These are phyloP conservation scores for Chrysanthemum lavandulifolium DNA, from an alignment of 129 eudicot species.

Conservation along the genomic window DNA sequence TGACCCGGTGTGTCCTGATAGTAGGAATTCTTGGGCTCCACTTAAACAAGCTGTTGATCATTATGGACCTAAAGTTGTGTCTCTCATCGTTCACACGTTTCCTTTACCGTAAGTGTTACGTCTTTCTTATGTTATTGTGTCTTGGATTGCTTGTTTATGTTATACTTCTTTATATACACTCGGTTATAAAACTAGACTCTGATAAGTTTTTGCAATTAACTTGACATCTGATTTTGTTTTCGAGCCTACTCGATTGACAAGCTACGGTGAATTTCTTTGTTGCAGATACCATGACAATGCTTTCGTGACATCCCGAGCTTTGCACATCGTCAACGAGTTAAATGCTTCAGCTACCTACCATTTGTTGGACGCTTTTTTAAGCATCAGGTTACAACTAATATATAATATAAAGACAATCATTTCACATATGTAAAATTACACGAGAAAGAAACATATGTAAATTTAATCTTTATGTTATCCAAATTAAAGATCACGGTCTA, in stretches of 20 bases:
- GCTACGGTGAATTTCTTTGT: neutral
- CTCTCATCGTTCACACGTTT: conserved; percentile 74
- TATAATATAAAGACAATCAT: neutral
- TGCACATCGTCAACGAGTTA: conserved; percentile 65
- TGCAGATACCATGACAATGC: conserved; percentile 96
- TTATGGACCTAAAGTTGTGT: conserved; percentile 45
- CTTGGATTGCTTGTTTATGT: no score
- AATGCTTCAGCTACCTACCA: conserved; percentile 68
- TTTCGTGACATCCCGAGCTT: conserved; percentile 68
- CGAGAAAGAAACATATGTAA: neutral
- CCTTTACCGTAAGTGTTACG: conserved; percentile 70
- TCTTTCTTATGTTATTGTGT: no score
- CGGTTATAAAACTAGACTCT: neutral
- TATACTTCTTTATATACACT: neutral
- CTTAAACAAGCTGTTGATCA: conserved; percentile 65
- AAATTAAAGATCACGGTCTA: no score
- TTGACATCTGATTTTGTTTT: neutral
- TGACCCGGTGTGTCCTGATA: conserved; percentile 94
- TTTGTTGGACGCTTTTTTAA: conserved; percentile 65
- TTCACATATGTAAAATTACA: neutral
- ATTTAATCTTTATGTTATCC: neutral
- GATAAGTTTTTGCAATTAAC: neutral
- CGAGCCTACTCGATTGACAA: neutral
- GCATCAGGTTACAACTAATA: conserved; percentile 54
- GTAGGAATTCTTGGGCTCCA: conserved; percentile 83